Conservation (phyloP, 2,329 filamentous ascomycete species). For the Neophaeococcomyces mojaviensis region DNA sequence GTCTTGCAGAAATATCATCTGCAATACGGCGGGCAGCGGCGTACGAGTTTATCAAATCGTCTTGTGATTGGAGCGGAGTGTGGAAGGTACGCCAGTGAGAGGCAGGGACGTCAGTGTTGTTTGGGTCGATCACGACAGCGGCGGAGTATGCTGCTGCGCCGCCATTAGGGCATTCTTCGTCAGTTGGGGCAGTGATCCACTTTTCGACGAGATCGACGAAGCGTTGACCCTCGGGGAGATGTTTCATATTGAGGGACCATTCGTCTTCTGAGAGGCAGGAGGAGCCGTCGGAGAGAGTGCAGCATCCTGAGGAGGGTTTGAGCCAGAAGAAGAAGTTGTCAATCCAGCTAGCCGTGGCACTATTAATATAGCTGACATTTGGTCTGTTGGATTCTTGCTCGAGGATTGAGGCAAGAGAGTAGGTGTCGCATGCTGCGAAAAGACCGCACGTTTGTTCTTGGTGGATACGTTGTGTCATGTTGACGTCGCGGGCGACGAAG, state of each 20-base stretch:
- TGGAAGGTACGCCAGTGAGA: constrained; percentile 91
- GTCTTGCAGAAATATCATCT: constrained; percentile 61
- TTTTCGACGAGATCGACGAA: constrained; percentile 79
- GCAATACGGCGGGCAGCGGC: constrained; percentile 82
- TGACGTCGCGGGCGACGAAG: constrained; percentile 78
- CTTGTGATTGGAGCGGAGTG: constrained; percentile 75
- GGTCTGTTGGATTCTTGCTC: constrained; percentile 91
- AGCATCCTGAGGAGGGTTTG: constrained; percentile 69
- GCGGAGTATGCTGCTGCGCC: constrained; percentile 81
- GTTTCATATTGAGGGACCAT: constrained; percentile 83
- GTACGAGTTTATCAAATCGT: constrained; percentile 89
- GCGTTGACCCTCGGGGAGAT: constrained; percentile 90
- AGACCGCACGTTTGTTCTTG: constrained; percentile 86
- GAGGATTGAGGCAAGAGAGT: constrained; percentile 79
- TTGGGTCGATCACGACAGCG: constrained; percentile 69
- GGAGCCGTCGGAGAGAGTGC: constrained; percentile 63
- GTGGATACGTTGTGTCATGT: constrained; percentile 64
- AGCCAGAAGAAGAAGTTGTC: constrained; percentile 96
- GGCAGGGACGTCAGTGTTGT: constrained; percentile 62
- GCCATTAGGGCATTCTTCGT: constrained; percentile 76
- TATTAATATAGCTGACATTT: constrained; percentile 77
- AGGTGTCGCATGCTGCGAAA: constrained; percentile 78
- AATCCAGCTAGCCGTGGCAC: constrained; percentile 88
- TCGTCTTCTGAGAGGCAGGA: constrained; percentile 72
- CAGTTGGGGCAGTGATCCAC: constrained; percentile 74